Evolutionary conservation across 495 filamentous ascomycete genomes (phyloP).

Genomic region (Hypoxylon intermedium): DNA sequence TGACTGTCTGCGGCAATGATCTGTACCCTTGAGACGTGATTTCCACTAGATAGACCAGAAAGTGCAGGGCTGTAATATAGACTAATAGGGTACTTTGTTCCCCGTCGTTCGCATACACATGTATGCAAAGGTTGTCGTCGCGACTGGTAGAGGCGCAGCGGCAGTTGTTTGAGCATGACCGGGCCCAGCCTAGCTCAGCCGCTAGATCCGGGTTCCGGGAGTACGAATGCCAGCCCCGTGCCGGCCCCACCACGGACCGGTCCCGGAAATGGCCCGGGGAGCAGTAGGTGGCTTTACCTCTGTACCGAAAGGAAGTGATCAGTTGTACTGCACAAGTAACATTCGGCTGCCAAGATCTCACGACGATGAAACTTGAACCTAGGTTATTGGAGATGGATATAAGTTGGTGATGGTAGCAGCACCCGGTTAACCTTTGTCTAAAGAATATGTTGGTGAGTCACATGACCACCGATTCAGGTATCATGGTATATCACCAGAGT

Average conservation of each 20-base stretch:
- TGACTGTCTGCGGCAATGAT: too few relatives aligned
- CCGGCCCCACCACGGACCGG: neutral
- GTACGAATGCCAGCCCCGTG: neutral
- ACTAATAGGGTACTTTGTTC: too few relatives aligned
- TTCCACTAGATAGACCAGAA: too few relatives aligned
- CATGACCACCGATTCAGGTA: too few relatives aligned
- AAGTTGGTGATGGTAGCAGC: neutral
- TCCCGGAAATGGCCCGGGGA: neutral
- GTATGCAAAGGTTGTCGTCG: neutral
- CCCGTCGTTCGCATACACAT: too few relatives aligned
- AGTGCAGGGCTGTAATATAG: too few relatives aligned
- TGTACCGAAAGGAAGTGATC: neutral
- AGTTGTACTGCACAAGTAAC: conserved; percentile 8
- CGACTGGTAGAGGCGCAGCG: neutral
- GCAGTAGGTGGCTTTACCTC: neutral
- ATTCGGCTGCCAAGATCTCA: conserved; percentile 22
- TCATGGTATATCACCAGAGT: too few relatives aligned
- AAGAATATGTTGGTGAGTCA: too few relatives aligned
- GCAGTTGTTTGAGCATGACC: neutral
- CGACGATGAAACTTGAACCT: conserved; percentile 30
- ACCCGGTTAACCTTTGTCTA: too few relatives aligned
- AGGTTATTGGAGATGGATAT: conserved; percentile 3
- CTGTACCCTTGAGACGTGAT: too few relatives aligned
- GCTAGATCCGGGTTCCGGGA: neutral
- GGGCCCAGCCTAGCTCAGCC: neutral